Conservation (phyloP, 371 early-diverging fungal species). For the Rhizomucor miehei region DNA sequence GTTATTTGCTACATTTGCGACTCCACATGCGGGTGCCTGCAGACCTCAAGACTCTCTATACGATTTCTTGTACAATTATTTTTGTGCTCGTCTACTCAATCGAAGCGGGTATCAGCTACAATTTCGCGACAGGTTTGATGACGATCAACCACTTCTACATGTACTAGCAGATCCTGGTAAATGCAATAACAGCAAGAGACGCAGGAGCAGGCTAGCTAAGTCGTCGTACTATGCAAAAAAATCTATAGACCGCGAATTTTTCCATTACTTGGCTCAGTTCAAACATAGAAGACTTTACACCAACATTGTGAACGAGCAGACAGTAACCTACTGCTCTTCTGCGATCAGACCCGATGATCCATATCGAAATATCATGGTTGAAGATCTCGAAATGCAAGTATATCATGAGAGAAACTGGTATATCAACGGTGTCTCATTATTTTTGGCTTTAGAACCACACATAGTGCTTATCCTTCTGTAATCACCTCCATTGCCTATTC, state of each 20-base stretch:
- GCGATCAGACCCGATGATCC: conserved; percentile 24
- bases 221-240: no score
- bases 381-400: no score
- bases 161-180: conserved; percentile 64
- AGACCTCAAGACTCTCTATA: conserved; percentile 21
- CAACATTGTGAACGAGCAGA: conserved; percentile 67
- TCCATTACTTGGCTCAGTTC: conserved; percentile 50
- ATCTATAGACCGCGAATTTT: conserved; percentile 40
- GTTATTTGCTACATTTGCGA: conserved; percentile 71
- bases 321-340: conserved; percentile 67
- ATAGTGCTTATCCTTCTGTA: no score
- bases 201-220: neutral
- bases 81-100: conserved; percentile 46
- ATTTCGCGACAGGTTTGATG: conserved; percentile 39
- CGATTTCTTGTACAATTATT: conserved; percentile 53
- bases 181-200: conserved; percentile 3
- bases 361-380: no score
- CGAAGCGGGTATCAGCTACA: conserved; percentile 63
- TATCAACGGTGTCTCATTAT: no score
- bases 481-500: no score
- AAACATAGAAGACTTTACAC: conserved; percentile 54
- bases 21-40: conserved; percentile 75
- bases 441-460: no score
- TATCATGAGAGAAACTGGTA: no score
- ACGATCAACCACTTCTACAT: conserved; percentile 46